Evolutionary conservation across 208 protist genomes (phyloP).

Genomic region (Trichomonas gallinae): DNA sequence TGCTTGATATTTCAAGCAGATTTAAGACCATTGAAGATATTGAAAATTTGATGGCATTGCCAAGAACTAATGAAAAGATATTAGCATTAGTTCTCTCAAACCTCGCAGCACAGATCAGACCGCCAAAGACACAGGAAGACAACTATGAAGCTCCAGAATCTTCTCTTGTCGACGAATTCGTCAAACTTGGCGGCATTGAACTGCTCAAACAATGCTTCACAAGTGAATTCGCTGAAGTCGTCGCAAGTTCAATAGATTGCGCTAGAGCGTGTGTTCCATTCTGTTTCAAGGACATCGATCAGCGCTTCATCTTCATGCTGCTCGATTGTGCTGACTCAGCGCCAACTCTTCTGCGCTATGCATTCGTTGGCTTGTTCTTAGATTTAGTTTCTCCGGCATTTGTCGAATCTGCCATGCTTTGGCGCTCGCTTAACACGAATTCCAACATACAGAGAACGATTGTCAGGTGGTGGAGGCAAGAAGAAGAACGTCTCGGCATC

Average conservation of each 20-base stretch:
- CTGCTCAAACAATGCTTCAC: not conserved
- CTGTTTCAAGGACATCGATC: not conserved
- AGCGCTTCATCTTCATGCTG: not conserved
- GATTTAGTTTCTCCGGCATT: not conserved
- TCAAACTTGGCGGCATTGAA: not conserved
- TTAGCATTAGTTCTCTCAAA: not conserved
- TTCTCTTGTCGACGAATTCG: not conserved
- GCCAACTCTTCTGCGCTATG: not conserved
- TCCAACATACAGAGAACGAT: not conserved
- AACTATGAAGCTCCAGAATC: not conserved
- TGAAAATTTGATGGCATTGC: not conserved
- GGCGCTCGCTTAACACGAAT: slow-evolving; percentile 3
- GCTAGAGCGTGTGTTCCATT: not conserved
- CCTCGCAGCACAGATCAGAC: not conserved
- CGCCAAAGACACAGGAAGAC: not conserved
- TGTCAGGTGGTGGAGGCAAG: not conserved
- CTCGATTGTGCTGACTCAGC: not conserved
- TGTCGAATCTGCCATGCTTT: not conserved
- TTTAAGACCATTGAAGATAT: not conserved
- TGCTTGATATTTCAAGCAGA: not conserved
- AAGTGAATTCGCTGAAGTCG: not conserved
- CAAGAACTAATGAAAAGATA: not conserved
- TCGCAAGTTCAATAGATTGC: not conserved
- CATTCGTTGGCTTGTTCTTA: not conserved
- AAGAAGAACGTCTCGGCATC: slow-evolving; percentile 11